A percentile compares a stretch with the other conserved stretches of the same genome.
These are phyloP conservation scores for Carex myosuroides DNA, from an alignment of 176 grass and related monocot species.

Conservation along the genomic window DNA sequence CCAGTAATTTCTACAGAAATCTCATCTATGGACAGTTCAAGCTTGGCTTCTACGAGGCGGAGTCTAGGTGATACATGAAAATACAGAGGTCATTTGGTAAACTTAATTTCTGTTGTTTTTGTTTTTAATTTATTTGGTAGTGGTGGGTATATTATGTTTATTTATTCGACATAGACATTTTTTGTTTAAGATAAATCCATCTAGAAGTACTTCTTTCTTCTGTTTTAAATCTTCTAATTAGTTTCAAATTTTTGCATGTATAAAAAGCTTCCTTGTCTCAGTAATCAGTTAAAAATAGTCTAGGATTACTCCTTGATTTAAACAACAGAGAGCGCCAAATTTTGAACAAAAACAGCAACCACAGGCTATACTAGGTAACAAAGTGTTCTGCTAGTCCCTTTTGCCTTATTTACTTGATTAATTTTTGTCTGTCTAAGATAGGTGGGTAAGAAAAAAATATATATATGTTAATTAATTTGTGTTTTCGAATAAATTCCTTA, in stretches of 20 bases:
- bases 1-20: constrained; percentile 39
- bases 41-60: constrained; percentile 48
- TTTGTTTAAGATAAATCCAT: neutral
- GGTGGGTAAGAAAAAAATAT: neutral
- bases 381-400: neutral
- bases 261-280: neutral
- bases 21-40: constrained; percentile 33
- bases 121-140: neutral
- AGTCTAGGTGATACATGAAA: constrained; percentile 47
- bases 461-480: neutral
- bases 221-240: neutral
- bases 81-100: neutral
- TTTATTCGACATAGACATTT: constrained; percentile 6
- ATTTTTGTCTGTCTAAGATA: neutral
- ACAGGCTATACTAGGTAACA: neutral
- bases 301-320: neutral
- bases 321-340: neutral
- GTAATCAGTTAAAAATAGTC: neutral
- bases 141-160: constrained; percentile 20
- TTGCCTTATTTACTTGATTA: neutral
- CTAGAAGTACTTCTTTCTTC: neutral
- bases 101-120: constrained; percentile 2
- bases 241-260: neutral
- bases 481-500: neutral
- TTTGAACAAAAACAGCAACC: neutral